Conservation (phyloP, 345 rosid genomes). For the Orychophragmus violaceus region DNA sequence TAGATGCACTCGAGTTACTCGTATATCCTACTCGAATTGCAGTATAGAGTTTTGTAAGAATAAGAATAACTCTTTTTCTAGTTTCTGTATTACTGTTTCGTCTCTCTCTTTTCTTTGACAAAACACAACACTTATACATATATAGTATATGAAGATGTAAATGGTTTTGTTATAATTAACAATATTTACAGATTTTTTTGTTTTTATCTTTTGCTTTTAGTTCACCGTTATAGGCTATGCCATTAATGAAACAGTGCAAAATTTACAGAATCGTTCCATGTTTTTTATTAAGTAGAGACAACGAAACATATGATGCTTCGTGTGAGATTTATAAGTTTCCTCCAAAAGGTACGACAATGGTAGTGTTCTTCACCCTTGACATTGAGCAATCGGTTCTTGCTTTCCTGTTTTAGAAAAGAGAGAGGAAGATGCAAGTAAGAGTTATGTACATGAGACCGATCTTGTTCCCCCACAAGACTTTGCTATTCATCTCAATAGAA, state of each 20-base stretch:
- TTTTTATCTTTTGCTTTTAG: neutral
- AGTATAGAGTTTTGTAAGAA: neutral
- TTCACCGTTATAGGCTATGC: neutral
- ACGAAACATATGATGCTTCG: slow-evolving; percentile 11
- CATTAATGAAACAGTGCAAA: neutral
- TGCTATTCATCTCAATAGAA: neutral
- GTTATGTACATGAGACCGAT: neutral
- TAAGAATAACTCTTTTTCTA: neutral
- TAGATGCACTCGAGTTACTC: neutral
- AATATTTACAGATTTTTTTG: neutral
- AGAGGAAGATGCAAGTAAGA: neutral
- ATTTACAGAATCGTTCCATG: neutral
- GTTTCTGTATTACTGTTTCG: too few relatives aligned
- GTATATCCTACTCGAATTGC: neutral
- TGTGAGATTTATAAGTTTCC: slow-evolving; percentile 14
- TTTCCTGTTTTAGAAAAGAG: slow-evolving; percentile 17
- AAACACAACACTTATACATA: neutral
- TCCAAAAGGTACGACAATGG: neutral
- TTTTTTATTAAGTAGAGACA: slow-evolving; percentile 7
- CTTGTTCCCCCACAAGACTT: neutral
- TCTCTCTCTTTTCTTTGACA: neutral
- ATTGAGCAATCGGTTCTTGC: slow-evolving; percentile 8
- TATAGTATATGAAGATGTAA: neutral
- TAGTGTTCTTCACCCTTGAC: slow-evolving; percentile 18
- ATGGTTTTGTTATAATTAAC: neutral